phyloP scores from a whole-genome alignment of 2,329 filamentous ascomycete species.

The Pseudogymnoascus sp. region DNA sequence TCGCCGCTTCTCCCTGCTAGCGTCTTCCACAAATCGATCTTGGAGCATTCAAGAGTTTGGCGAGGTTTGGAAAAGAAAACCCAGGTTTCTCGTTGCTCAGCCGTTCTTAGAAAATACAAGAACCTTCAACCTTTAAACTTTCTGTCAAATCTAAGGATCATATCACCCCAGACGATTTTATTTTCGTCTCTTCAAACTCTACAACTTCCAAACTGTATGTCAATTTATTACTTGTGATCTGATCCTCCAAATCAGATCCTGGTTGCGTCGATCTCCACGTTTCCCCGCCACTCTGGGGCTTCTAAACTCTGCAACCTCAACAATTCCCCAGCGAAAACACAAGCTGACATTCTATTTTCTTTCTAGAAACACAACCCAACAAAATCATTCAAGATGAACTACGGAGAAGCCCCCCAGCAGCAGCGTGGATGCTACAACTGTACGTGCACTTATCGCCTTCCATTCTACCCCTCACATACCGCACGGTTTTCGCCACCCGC shows the following conservation, averaged over 20 bases:
- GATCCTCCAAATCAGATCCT: neutral
- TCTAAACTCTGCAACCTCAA: neutral
- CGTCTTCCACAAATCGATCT: conserved; percentile 6
- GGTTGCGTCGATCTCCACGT: conserved; percentile 1
- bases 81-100: conserved; percentile 7
- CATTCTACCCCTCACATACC: conserved; percentile 4
- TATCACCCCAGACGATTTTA: conserved; percentile 3
- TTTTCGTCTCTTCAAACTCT: conserved; percentile 1
- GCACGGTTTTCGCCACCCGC: neutral
- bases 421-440: conserved; percentile 43
- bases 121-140: conserved; percentile 1
- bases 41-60: conserved; percentile 10
- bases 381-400: conserved; percentile 25
- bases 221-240: neutral
- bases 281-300: conserved; percentile 1
- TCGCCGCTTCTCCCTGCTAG: conserved; percentile 7
- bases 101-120: conserved; percentile 4
- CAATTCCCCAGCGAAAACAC: neutral
- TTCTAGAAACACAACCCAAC: neutral
- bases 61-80: conserved; percentile 9
- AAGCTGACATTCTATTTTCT: neutral
- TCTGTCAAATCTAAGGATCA: neutral
- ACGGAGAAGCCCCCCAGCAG: conserved; percentile 21
- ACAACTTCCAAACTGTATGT: neutral
- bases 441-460: conserved; percentile 30